Evolutionary conservation across 2,329 filamentous ascomycete species (phyloP).

Genomic region (Penicillium crustosum): DNA sequence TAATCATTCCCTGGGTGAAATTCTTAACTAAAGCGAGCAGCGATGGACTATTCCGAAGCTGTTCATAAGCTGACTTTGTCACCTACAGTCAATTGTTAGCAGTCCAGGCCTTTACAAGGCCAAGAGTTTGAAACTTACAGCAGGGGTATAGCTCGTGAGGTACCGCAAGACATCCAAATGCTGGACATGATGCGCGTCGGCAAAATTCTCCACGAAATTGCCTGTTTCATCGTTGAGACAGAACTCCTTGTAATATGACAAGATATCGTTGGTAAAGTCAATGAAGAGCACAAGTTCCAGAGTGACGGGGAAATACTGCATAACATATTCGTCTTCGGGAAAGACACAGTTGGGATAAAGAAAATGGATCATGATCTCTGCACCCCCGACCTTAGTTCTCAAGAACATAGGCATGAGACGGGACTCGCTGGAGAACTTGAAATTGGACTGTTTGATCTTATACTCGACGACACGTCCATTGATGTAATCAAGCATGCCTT

Average conservation of each 20-base stretch:
- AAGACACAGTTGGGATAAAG: conserved; percentile 12
- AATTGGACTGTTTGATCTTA: conserved; percentile 7
- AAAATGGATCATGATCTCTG: conserved; percentile 12
- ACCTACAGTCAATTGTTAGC: not conserved
- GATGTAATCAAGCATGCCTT: conserved; percentile 11
- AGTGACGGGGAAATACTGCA: conserved; percentile 11
- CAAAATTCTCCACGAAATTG: conserved; percentile 15
- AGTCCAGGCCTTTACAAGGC: too few species aligned
- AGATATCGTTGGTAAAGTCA: conserved; percentile 18
- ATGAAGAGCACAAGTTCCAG: conserved; percentile 14
- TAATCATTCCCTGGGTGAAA: conserved; percentile 12
- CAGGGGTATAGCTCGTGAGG: conserved; percentile 10
- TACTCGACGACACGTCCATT: conserved; percentile 13
- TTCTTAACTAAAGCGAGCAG: conserved; percentile 2
- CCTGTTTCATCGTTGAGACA: conserved; percentile 8
- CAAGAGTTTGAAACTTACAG: not conserved
- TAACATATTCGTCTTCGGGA: conserved; percentile 10
- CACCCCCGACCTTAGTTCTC: conserved; percentile 13
- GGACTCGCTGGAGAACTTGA: conserved; percentile 1
- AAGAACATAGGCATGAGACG: conserved; percentile 16
- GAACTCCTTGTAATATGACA: conserved; percentile 19
- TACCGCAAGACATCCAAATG: conserved; percentile 15
- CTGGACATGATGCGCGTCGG: conserved; percentile 8
- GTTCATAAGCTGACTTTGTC: conserved; percentile 5
- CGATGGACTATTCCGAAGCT: not conserved